Base-by-base conservation (phyloP, 2,329 filamentous ascomycete genomes). In the Colletotrichum orchidophilum region DNA sequence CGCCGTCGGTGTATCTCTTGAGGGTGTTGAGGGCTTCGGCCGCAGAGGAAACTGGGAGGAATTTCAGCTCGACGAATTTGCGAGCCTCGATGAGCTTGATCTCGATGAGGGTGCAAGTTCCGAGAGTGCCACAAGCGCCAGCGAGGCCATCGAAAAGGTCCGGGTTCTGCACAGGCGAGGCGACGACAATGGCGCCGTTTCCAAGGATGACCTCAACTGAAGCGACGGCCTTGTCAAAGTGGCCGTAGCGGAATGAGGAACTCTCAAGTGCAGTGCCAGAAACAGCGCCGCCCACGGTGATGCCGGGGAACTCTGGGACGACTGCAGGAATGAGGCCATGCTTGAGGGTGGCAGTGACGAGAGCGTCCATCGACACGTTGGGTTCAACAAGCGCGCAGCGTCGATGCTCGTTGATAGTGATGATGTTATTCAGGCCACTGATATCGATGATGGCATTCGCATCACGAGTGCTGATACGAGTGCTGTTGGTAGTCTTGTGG, bases 401-500 rank as follows among this genome's bases (percentile, higher is more conserved):
- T 7, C 77, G 78, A 1, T 81, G 74, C 0, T 75, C 79, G 75
- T 94, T 87, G 59, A 95, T 82, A 6, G 83, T 80, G 15, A 95
- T 81, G n/a, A 95, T 87, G 78, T 88, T 85, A 74, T 84, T 86
- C 7, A 95, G 86, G 3, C 78, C 76, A 79, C 90, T 92, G 39
- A 91, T 94, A 77, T 94, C 91, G 61, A 95, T 84, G 5, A 90
- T 87, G 74, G 88, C 88, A 76, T 85, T 84, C 5, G 80, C 77
- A 33, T 55, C 31, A n/a, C 67, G 67, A n/a, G 82, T 80, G 6
- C 85, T 85, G 33, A 86, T 85, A 4, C 93, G 90, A 46, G 93
- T 95, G 80, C 90, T 93, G 81, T 94, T 94, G 35, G 93, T 94
- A 0, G 91, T 90, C 72, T 93, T 93, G 81, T 95, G 93, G 74